Base-by-base conservation (phyloP, 2,329 filamentous ascomycete species). In the Colletotrichum destructivum region DNA sequence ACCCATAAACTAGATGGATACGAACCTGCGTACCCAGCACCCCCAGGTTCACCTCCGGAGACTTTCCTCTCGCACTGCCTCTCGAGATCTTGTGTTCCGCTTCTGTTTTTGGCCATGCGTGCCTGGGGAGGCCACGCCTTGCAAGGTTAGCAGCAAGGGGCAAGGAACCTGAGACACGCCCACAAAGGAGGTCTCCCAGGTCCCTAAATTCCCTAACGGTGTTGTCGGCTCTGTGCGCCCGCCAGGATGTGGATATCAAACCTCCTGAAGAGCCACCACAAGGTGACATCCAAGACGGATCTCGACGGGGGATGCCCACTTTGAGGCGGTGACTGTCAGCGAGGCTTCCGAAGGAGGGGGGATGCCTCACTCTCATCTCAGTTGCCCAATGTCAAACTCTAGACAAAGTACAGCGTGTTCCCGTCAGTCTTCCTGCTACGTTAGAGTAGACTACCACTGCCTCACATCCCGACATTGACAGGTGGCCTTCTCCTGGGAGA, bases 141-240 rank as follows among this genome's bases (percentile, higher is more conserved):
- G 59, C 69, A 72, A 69, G 66, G 69, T 69, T 23, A 21, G 26
- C 18, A 42, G 69, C 69, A 72, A 72, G 69, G 65, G 69, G 65
- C 65, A 72, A 60, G 60, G 65, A 56, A 72, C 47, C 65, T 72
- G 69, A 72, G 69, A 72, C 69, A 69, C 57, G 44, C 47, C 65
- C 55, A 66, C 65, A 52, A 55, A 67, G 55, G 60, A 72, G 31
- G 15, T 31, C 40, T 63, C 54, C 21, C 46, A 40, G 40, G 65
- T 60, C 49, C 35, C 23, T 35, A 47, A 71, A 51, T 62, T 59
- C 57, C 69, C 52, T 55, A 66, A 70, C 55, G 66, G 66, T 49
- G 70, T 31, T 35, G 47, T 61, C 56, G 40, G 61, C 62, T 66
- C 70, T 72, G 70, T 66, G 67, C 70, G 67, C 66, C 52, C 47